phyloP scores from a whole-genome alignment of 257 asterid genomes.

The Dorcoceras hygrometricum region DNA sequence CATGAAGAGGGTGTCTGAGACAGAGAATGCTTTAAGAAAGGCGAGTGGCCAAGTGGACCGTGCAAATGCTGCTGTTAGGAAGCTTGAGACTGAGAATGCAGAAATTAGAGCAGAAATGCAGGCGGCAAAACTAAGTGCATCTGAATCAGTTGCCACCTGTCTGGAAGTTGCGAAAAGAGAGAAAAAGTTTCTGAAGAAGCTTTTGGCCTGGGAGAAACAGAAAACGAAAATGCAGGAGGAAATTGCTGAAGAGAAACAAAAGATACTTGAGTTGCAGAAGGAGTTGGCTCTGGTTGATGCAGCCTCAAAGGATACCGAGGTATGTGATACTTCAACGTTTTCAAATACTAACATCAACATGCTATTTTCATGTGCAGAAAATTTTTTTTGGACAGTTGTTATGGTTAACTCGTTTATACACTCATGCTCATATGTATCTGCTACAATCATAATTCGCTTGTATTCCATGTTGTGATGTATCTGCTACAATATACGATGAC shows the following conservation, averaged over 20 bases:
- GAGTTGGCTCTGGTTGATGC: conserved; percentile 63
- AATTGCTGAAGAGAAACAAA: conserved; percentile 60
- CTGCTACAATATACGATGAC: neutral
- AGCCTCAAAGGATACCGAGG: conserved; percentile 79
- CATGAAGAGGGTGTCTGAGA: conserved; percentile 62
- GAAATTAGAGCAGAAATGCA: conserved; percentile 95
- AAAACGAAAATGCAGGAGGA: conserved; percentile 87
- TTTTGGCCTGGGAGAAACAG: conserved; percentile 87
- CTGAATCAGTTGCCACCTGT: conserved; percentile 69
- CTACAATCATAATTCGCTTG: neutral
- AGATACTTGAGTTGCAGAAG: conserved; percentile 49
- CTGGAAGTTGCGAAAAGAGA: conserved; percentile 86
- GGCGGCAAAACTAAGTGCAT: conserved; percentile 86
- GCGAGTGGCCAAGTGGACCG: conserved; percentile 87
- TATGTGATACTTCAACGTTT: conserved; percentile 25
- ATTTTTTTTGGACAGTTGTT: neutral
- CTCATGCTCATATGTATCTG: neutral
- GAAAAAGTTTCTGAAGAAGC: conserved; percentile 74
- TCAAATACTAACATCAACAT: neutral
- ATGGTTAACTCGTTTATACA: neutral
- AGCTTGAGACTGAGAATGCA: conserved; percentile 79
- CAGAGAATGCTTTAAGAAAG: conserved; percentile 82
- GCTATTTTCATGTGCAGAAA: conserved; percentile 4
- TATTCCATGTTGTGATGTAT: neutral
- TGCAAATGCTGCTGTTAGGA: conserved; percentile 71